Conservation (phyloP, 257 asterid species). For the Asclepias syriaca region DNA sequence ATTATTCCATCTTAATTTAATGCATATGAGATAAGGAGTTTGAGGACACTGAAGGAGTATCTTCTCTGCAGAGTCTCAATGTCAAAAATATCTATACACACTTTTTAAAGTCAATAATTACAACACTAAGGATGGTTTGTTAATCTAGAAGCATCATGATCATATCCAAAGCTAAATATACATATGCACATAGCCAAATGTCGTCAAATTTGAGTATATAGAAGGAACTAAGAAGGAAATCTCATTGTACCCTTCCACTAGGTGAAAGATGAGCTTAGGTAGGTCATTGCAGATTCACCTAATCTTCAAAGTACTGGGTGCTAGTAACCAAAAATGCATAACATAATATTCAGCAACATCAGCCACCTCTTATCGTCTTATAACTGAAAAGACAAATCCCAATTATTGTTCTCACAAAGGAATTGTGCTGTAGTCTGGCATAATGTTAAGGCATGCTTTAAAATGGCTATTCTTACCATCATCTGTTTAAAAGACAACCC, state of each 20-base stretch:
- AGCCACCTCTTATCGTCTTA: neutral
- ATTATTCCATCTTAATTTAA: neutral
- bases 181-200: neutral
- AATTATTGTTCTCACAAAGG: neutral
- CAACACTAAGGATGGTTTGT: neutral
- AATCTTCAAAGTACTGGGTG: neutral
- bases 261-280: neutral
- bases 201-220: neutral
- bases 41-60: neutral
- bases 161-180: neutral
- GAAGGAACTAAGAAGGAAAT: constrained; percentile 1
- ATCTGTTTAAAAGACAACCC: neutral
- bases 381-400: neutral
- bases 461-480: neutral
- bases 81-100: neutral
- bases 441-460: neutral
- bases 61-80: neutral
- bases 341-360: neutral
- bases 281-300: neutral
- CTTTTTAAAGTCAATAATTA: neutral
- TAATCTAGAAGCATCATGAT: neutral
- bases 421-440: neutral
- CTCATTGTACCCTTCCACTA: neutral
- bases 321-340: neutral
- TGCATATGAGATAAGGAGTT: neutral